Evolutionary conservation across 805 yeast species (phyloP).

Genomic region (Cyberlindnera suaveolens): DNA sequence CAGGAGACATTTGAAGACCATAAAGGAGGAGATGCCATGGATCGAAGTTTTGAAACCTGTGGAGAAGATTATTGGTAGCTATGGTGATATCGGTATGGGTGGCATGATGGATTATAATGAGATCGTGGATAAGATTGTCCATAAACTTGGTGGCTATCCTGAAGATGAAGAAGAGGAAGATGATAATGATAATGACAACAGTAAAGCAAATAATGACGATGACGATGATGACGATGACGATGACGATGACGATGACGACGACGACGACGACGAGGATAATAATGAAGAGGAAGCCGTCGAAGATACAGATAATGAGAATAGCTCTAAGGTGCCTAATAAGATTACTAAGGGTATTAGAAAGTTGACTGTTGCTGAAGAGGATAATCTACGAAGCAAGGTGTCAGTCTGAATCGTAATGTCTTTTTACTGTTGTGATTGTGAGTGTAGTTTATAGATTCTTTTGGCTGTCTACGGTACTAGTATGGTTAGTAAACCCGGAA

Average conservation of each 20-base stretch:
- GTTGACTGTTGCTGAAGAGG: slow-evolving; percentile 22
- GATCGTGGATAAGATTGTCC: slow-evolving; percentile 77
- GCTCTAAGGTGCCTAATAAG: slow-evolving; percentile 19
- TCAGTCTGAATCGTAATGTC: slow-evolving; percentile 2
- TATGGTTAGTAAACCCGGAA: no score
- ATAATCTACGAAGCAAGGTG: slow-evolving; percentile 6
- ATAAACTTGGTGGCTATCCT: slow-evolving; percentile 61
- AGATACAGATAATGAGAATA: slow-evolving; percentile 9
- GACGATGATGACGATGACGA: slow-evolving; percentile 9
- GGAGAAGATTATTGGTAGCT: slow-evolving; percentile 85
- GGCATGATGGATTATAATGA: slow-evolving; percentile 99
- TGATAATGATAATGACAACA: slow-evolving; percentile 37
- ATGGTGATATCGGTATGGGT: slow-evolving; percentile 99
- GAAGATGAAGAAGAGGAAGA: slow-evolving; percentile 46
- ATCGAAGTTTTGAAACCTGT: slow-evolving; percentile 90
- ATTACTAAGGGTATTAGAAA: slow-evolving; percentile 21
- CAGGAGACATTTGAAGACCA: slow-evolving; percentile 67
- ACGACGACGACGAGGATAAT: slow-evolving; percentile 12
- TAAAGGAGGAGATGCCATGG: slow-evolving; percentile 92
- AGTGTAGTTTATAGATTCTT: no score
- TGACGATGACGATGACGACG: slow-evolving; percentile 12
- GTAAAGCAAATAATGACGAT: slow-evolving; percentile 20
- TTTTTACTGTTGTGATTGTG: no score
- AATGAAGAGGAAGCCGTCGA: slow-evolving; percentile 12
- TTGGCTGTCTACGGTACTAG: no score